Conservation (phyloP, 106 monocot species). For the Phalaenopsis aphrodite region DNA sequence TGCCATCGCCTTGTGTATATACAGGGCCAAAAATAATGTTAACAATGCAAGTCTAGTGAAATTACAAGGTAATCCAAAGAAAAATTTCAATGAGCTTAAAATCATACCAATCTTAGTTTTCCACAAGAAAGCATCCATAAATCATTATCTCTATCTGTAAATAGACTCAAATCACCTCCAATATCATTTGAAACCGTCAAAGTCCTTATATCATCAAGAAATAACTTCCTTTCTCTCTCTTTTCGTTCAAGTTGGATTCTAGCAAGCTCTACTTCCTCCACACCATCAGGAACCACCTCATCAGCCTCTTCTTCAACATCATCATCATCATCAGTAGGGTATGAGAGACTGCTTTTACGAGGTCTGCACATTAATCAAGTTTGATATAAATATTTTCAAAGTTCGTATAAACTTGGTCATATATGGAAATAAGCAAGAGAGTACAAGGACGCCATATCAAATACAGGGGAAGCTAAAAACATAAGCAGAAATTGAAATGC, state of each 20-base stretch:
- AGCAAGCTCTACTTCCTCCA: slow-evolving; percentile 96
- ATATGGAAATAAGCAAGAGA: not conserved
- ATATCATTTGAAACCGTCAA: slow-evolving; percentile 30
- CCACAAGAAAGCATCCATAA: slow-evolving; percentile 66
- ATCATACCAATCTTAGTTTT: slow-evolving; percentile 59
- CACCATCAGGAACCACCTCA: slow-evolving; percentile 93
- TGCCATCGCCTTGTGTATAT: not conserved
- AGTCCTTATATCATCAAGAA: slow-evolving; percentile 81
- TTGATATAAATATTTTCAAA: not conserved
- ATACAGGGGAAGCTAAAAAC: not conserved
- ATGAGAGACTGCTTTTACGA: slow-evolving; percentile 64
- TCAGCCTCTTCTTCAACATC: slow-evolving; percentile 81
- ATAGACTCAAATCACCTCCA: slow-evolving; percentile 12
- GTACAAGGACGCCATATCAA: not conserved
- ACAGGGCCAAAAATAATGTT: not conserved
- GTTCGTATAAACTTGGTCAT: not conserved
- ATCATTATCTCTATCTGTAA: slow-evolving; percentile 30
- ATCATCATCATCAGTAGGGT: slow-evolving; percentile 73
- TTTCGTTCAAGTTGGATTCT: slow-evolving; percentile 72
- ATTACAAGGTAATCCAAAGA: not conserved
- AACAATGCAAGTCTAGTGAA: not conserved
- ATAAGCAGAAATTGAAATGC: not conserved
- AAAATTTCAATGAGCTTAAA: not conserved
- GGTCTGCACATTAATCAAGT: slow-evolving; percentile 38
- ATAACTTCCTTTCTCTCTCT: slow-evolving; percentile 80